These are phyloP conservation scores for Capsicum baccatum DNA, from an alignment of 257 asterid species.

Conservation along the genomic window DNA sequence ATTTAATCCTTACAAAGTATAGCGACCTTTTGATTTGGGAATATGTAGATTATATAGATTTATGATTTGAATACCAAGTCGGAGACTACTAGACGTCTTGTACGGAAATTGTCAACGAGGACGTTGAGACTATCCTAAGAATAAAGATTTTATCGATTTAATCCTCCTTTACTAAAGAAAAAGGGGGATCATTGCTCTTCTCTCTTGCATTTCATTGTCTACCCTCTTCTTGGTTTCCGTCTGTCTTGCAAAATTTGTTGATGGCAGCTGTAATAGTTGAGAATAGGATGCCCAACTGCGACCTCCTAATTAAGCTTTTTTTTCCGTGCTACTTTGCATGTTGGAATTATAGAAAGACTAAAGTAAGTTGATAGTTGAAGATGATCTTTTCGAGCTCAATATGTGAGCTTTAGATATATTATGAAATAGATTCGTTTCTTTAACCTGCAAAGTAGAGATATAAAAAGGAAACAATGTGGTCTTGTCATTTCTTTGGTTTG, in stretches of 20 bases:
- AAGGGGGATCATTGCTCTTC: not conserved
- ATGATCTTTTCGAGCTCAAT: not conserved
- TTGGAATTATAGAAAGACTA: not conserved
- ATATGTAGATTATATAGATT: no score
- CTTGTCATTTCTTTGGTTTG: not conserved
- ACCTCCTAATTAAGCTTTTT: not conserved
- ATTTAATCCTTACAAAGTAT: no score
- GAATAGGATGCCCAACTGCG: not conserved
- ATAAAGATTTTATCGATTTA: no score
- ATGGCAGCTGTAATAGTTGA: not conserved
- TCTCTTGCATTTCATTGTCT: conserved; percentile 19
- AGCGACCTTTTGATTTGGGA: no score
- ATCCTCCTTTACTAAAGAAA: not conserved
- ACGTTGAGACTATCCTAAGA: not conserved
- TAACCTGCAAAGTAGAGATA: not conserved
- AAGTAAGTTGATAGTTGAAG: not conserved
- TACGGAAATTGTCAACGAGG: not conserved
- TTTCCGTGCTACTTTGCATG: not conserved
- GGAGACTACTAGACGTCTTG: not conserved
- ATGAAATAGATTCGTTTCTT: not conserved
- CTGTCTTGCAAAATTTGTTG: conserved; percentile 1
- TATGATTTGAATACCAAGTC: no score
- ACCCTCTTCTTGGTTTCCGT: not conserved
- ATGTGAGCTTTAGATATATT: not conserved
- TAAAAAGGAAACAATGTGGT: not conserved